Conservation (phyloP, 495 filamentous ascomycete species). For the Jackrogersella multiformis region DNA sequence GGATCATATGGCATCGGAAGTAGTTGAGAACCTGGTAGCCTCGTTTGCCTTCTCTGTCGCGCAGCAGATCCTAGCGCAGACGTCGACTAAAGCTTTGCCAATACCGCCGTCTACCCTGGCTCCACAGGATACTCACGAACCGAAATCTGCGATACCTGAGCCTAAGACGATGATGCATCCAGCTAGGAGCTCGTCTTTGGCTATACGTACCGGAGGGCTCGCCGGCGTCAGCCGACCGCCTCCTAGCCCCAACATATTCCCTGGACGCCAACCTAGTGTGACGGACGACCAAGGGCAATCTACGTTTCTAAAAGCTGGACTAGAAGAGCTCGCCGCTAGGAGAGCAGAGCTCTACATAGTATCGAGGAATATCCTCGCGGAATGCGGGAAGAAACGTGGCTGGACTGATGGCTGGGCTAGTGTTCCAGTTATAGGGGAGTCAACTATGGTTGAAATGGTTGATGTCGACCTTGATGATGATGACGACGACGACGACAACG, state of each 20-base stretch:
- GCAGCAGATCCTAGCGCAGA: constrained; percentile 80
- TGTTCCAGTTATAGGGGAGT: constrained; percentile 65
- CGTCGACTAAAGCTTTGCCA: constrained; percentile 70
- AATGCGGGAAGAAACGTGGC: constrained; percentile 72
- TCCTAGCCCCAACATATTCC: constrained; percentile 58
- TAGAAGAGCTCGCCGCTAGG: constrained; percentile 83
- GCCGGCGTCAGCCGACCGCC: constrained; percentile 47
- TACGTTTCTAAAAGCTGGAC: constrained; percentile 67
- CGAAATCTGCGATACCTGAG: constrained; percentile 63
- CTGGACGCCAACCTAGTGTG: constrained; percentile 42
- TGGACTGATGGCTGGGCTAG: constrained; percentile 83
- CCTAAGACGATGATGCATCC: constrained; percentile 73
- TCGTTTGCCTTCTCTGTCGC: constrained; percentile 86
- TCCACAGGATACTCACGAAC: constrained; percentile 55
- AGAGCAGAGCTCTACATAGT: constrained; percentile 84
- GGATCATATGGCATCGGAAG: constrained; percentile 54
- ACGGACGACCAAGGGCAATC: constrained; percentile 46
- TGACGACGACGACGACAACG: constrained; percentile 45
- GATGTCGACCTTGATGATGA: constrained; percentile 62
- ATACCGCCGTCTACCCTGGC: constrained; percentile 69
- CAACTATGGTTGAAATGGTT: constrained; percentile 60
- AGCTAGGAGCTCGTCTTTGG: constrained; percentile 62
- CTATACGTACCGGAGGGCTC: constrained; percentile 39
- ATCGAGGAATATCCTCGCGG: constrained; percentile 79
- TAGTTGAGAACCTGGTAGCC: constrained; percentile 82